A percentile compares a stretch with the other conserved stretches of the same genome.
Conservation (phyloP, 2,329 filamentous ascomycete species). For the Xylaria sp. region DNA sequence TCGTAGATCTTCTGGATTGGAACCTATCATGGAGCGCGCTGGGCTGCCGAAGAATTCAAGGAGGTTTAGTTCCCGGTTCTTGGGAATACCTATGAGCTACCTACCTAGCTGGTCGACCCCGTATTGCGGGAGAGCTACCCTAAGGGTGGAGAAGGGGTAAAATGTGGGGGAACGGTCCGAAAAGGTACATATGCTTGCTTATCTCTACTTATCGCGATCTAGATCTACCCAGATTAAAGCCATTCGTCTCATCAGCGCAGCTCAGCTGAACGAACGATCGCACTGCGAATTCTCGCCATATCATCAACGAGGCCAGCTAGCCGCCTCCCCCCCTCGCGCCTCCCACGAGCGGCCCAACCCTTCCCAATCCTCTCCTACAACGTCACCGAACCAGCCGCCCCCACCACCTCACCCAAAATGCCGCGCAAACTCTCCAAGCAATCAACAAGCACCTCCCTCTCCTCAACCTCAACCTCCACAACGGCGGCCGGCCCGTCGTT, state of each 20-base stretch:
- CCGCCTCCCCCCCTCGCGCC: not conserved
- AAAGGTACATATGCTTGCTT: not conserved
- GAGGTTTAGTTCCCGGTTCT: no score
- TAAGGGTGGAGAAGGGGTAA: not conserved
- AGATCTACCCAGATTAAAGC: not conserved
- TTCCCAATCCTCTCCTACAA: not conserved
- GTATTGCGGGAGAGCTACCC: not conserved
- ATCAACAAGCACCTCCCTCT: slow-evolving; percentile 44
- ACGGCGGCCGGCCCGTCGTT: slow-evolving; percentile 42
- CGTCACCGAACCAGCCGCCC: not conserved
- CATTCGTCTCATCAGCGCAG: not conserved
- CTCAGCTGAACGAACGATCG: no score
- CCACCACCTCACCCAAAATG: slow-evolving; percentile 18
- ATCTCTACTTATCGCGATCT: not conserved
- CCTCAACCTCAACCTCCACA: slow-evolving; percentile 38
- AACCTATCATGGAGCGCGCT: no score
- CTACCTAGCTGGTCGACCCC: not conserved
- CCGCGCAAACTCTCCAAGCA: slow-evolving; percentile 48
- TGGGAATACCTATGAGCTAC: no score
- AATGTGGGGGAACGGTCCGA: no score
- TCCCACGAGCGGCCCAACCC: not conserved
- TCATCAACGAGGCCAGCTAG: no score
- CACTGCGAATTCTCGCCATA: no score
- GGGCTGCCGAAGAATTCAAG: no score
- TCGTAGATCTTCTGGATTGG: no score